phyloP scores from a whole-genome alignment of 2,329 filamentous ascomycete genomes.

The Penicillium sp. region DNA sequence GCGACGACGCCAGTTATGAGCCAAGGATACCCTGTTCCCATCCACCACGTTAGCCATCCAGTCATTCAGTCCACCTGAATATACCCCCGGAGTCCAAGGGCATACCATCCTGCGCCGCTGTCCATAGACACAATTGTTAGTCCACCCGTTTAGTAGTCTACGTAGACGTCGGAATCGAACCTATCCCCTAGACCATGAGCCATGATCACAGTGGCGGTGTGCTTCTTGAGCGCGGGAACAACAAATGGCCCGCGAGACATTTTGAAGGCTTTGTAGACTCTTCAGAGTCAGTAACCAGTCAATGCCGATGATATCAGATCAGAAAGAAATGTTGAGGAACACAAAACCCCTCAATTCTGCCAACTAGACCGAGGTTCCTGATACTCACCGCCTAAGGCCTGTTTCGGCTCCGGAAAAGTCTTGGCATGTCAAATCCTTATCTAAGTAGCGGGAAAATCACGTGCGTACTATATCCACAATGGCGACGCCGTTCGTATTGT shows the following conservation, averaged over 20 bases:
- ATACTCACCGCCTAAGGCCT: slow-evolving; percentile 26
- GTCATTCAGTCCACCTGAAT: neutral
- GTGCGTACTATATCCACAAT: slow-evolving; percentile 1
- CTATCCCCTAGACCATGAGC: slow-evolving; percentile 91
- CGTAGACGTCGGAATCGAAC: slow-evolving; percentile 48
- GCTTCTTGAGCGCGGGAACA: slow-evolving; percentile 77
- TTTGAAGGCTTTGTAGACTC: slow-evolving; percentile 20
- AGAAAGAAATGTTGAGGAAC: slow-evolving; percentile 4
- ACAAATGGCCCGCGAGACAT: slow-evolving; percentile 65
- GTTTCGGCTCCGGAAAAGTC: neutral
- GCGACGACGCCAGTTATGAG: slow-evolving; percentile 83
- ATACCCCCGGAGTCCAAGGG: neutral
- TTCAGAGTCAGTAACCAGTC: neutral
- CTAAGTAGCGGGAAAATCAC: neutral
- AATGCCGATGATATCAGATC: neutral
- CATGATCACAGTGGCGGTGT: slow-evolving; percentile 95
- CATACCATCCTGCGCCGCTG: slow-evolving; percentile 56
- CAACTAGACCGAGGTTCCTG: slow-evolving; percentile 18
- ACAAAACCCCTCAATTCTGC: slow-evolving; percentile 32
- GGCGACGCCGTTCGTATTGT: neutral
- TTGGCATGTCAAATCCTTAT: neutral
- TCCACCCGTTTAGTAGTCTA: slow-evolving; percentile 2
- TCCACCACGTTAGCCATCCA: neutral
- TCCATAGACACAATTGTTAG: slow-evolving; percentile 17
- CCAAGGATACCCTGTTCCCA: slow-evolving; percentile 66